Evolutionary conservation across 371 early-diverging fungal genomes (phyloP).

Genomic region (Mucor irregularis): DNA sequence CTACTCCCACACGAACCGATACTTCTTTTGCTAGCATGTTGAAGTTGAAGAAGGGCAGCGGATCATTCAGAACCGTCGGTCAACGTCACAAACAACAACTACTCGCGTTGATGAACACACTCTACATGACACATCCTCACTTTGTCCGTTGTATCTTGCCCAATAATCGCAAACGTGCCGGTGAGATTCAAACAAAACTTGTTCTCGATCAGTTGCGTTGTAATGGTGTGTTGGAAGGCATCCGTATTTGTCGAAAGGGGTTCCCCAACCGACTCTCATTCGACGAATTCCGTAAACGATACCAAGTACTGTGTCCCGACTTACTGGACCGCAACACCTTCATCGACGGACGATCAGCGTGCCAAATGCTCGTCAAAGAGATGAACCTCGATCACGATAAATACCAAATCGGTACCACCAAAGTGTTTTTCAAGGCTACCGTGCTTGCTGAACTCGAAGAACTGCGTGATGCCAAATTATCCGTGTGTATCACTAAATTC

Average conservation of each 20-base stretch:
- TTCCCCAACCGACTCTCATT: constrained; percentile 97
- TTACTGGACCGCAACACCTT: constrained; percentile 64
- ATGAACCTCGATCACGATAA: constrained; percentile 76
- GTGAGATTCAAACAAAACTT: constrained; percentile 78
- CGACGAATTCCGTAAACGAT: constrained; percentile 96
- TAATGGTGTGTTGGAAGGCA: constrained; percentile 99
- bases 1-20: not conserved
- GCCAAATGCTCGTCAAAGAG: constrained; percentile 73
- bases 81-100: constrained; percentile 98
- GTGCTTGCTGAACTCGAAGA: constrained; percentile 93
- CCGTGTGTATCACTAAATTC: constrained; percentile 79
- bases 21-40: constrained; percentile 24
- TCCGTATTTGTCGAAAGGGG: constrained; percentile 98
- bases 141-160: constrained; percentile 99
- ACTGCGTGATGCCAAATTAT: constrained; percentile 82
- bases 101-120: constrained; percentile 86
- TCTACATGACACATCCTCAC: constrained; percentile 96
- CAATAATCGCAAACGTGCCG: constrained; percentile 91
- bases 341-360: constrained; percentile 88
- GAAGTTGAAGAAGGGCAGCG: constrained; percentile 53
- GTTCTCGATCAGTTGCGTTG: constrained; percentile 98
- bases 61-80: constrained; percentile 96
- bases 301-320: constrained; percentile 86
- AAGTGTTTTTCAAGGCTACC: constrained; percentile 98
- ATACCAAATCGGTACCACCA: constrained; percentile 94